Evolutionary conservation across 495 filamentous ascomycete species (phyloP), one percentile per base, ranked within the genome.

Genomic region (Opeltia flavorubescens): DNA sequence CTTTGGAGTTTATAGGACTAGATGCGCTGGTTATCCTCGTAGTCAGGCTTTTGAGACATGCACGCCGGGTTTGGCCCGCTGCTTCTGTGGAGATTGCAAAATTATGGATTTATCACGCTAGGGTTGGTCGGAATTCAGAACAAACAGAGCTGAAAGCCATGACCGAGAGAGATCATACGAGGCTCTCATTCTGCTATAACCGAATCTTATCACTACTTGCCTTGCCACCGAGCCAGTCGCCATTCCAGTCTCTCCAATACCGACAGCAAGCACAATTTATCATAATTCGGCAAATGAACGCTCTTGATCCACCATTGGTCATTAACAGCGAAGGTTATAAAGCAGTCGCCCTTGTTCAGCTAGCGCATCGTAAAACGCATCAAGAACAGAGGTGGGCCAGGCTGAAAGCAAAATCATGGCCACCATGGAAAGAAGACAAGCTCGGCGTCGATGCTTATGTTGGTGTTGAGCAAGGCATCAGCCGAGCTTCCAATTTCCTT

Each of bases 371-470:
- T 29, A 85, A 86, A 54, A 81, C 76, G 3, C 3, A 44, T 0
- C 58, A 60, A 1, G 83, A 85, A 57, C 70, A 65, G 9, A 68
- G 74, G 52, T 79, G 68, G 63, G 76, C 75, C 1, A 57, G 63
- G 29, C 54, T 81, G 26, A 81, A 84, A 61, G 66, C 73, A 4
- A 63, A 63, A 0, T 75, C 71, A 11, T 86, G 82, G 82, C 82
- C 82, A 2, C 82, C 82, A 1, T 86, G 77, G 77, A 83, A 81
- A 43, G 70, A 76, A 55, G 73, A 76, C 6, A 73, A 63, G 35
- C 64, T 73, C 11, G 77, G 75, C 2, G 67, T 79, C 20, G 78
- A 83, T 59, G 64, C 66, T 20, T 58, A 67, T 4, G 74, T 72
- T 24, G 74, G 68, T 6, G 62, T 66, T 36, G 74, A 80, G 35